Evolutionary conservation across 345 rosid genomes (phyloP).

Genomic region (Brassica rapa): DNA sequence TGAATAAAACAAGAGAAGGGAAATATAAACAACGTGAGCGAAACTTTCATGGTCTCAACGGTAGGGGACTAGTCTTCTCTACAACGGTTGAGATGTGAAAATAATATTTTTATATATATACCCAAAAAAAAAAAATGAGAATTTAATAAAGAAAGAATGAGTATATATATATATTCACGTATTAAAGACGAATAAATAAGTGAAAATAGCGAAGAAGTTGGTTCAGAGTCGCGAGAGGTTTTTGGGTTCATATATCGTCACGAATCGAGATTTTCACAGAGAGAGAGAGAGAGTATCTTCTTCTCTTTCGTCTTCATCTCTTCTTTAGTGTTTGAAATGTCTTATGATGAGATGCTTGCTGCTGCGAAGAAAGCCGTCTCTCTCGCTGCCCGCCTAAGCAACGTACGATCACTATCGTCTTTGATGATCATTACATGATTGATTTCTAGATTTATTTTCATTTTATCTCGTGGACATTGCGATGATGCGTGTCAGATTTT

Average conservation of each 20-base stretch:
- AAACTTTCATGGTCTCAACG: conserved; percentile 23
- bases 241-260: conserved; percentile 19
- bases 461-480: conserved; percentile 30
- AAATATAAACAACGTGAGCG: background rate
- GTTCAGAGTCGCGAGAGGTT: conserved; percentile 42
- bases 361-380: conserved; percentile 73
- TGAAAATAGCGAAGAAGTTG: conserved; percentile 28
- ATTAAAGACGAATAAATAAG: background rate
- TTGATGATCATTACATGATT: conserved; percentile 1
- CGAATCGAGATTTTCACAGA: conserved; percentile 1
- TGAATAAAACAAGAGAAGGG: background rate
- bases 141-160: background rate
- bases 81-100: conserved; percentile 28
- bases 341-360: conserved; percentile 39
- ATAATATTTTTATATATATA: background rate
- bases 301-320: background rate
- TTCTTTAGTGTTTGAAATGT: conserved; percentile 7
- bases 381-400: conserved; percentile 88
- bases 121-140: background rate
- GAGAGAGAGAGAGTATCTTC: conserved; percentile 5
- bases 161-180: background rate
- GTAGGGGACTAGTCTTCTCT: conserved; percentile 2
- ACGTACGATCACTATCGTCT: conserved; percentile 46
- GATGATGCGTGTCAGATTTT: conserved; percentile 20
- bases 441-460: background rate